phyloP scores from a whole-genome alignment of 2,329 filamentous ascomycete species.

The Fonsecaea monophora region DNA sequence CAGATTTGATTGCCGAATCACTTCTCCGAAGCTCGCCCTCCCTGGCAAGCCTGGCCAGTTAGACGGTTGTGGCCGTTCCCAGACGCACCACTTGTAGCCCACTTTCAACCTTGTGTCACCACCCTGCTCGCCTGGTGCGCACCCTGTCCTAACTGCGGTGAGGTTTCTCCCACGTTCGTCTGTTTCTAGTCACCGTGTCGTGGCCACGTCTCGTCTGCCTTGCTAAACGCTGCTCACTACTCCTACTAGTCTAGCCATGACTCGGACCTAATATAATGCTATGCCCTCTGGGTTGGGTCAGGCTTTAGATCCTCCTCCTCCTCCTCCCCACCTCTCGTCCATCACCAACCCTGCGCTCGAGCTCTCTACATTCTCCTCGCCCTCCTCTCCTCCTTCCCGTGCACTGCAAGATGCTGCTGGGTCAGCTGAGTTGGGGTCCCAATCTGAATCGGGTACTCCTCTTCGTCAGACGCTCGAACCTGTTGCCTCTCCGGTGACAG shows the following conservation, averaged over 20 bases:
- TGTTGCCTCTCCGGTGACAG: conserved; percentile 24
- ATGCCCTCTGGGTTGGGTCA: conserved; percentile 25
- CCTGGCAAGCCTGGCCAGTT: not conserved
- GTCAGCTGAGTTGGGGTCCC: conserved; percentile 20
- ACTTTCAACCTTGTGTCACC: conserved; percentile 16
- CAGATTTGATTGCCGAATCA: conserved; percentile 17
- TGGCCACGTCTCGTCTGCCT: not conserved
- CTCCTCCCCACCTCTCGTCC: conserved; percentile 1
- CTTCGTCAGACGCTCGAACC: conserved; percentile 17
- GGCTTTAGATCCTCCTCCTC: conserved; percentile 17
- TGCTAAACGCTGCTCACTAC: not conserved
- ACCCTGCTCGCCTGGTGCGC: not conserved
- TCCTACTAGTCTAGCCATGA: not conserved
- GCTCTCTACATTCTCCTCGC: conserved; percentile 23
- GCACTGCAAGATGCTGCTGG: conserved; percentile 33
- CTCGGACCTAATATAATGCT: conserved; percentile 19
- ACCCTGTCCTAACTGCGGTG: not conserved
- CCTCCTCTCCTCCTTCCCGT: conserved; percentile 11
- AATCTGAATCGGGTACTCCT: conserved; percentile 21
- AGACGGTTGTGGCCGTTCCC: conserved; percentile 5
- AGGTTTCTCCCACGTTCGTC: not conserved
- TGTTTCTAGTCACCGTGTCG: not conserved
- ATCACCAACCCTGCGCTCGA: conserved; percentile 19
- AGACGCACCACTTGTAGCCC: conserved; percentile 8
- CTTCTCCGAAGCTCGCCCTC: not conserved